Percentiles rank a stretch among this genome's conserved stretches.
These are phyloP conservation scores for Salix viminalis DNA, from an alignment of 345 rosid genomes.

Conservation along the genomic window DNA sequence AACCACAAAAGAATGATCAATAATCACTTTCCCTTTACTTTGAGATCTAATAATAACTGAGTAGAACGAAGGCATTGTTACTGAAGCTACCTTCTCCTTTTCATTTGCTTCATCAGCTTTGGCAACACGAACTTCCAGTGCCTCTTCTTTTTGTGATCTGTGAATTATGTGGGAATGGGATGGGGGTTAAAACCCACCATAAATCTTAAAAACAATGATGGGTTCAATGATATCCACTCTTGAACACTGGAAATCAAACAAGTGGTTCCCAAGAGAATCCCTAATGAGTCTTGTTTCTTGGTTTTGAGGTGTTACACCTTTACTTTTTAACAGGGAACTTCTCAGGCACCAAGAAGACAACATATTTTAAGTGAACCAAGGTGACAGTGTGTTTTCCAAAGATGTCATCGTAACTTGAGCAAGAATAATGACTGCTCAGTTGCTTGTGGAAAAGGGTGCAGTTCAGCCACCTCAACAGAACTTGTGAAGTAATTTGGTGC, in stretches of 20 bases:
- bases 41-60: not conserved
- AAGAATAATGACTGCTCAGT: not conserved
- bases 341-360: not conserved
- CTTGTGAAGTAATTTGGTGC: not conserved
- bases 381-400: not conserved
- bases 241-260: not conserved
- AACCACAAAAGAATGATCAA: not conserved
- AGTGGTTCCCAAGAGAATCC: not conserved
- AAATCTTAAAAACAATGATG: not conserved
- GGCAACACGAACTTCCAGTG: constrained; percentile 70
- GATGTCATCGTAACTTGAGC: not conserved
- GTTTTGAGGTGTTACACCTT: not conserved
- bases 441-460: not conserved
- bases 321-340: not conserved
- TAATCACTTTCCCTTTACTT: not conserved
- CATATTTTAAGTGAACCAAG: not conserved
- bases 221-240: not conserved
- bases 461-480: not conserved
- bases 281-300: not conserved
- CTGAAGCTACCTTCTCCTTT: constrained; percentile 61
- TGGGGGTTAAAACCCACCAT: not conserved
- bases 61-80: not conserved
- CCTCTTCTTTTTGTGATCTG: constrained; percentile 83
- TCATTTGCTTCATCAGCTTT: constrained; percentile 75
- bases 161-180: constrained; percentile 5